A percentile compares a stretch with the other conserved stretches of the same genome.
Evolutionary conservation across 2,329 filamentous ascomycete species (phyloP).

Genomic region (Colletotrichum sp.): DNA sequence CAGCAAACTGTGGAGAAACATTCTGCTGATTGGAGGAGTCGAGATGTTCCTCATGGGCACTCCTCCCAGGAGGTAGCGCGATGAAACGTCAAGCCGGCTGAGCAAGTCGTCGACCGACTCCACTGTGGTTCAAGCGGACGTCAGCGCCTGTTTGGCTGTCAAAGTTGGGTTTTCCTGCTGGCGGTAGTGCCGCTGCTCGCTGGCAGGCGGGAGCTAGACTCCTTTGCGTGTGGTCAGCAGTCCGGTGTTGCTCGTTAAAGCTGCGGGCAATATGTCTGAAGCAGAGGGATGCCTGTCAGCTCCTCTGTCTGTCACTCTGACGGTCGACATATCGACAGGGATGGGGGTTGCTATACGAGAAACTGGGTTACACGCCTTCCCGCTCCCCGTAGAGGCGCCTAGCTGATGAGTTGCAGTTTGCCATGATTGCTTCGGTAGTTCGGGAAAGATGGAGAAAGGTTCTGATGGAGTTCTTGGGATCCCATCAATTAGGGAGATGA

Average conservation of each 20-base stretch:
- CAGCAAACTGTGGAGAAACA: neutral
- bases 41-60: neutral
- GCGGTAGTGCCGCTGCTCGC: neutral
- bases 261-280: neutral
- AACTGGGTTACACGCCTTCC: neutral
- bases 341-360: neutral
- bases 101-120: neutral
- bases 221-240: neutral
- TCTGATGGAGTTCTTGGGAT: neutral
- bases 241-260: neutral
- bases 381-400: neutral
- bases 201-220: neutral
- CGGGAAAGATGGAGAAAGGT: neutral
- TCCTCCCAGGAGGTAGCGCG: neutral
- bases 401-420: neutral
- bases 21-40: conserved; percentile 8
- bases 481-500: conserved; percentile 15
- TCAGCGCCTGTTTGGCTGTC: neutral
- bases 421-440: neutral
- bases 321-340: neutral
- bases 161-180: neutral
- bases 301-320: neutral
- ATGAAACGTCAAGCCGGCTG: conserved; percentile 13
- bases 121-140: neutral
- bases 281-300: neutral